Base-by-base conservation (phyloP, 495 filamentous ascomycete genomes). In the Xylaria nigripes region DNA sequence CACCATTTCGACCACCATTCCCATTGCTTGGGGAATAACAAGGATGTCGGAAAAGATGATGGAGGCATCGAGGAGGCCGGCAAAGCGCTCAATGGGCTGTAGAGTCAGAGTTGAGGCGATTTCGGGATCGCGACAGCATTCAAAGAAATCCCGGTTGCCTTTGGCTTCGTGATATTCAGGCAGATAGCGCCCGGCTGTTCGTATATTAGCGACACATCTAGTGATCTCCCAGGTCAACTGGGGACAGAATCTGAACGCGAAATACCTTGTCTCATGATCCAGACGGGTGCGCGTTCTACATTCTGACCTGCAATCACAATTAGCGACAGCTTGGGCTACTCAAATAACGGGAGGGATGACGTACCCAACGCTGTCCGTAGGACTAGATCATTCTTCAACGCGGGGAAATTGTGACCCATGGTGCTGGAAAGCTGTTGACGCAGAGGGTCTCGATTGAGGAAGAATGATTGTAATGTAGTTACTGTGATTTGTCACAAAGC, bases 31-130 rank as follows among this genome's bases (percentile, higher is more conserved):
- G 2, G 93, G 93, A 60, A 98, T 90, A 52, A 98, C 93, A 38
- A 98, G 80, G 60, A 98, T 98, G 69, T 98, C 93, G 13, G 89
- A 95, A 80, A 98, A 98, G 67, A 98, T 98, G 61, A 98, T 98
- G 29, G 93, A 90, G 15, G 93, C 94, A 70, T 98, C 93, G 58
- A 98, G 84, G 43, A 96, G 82, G 30, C 88, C 90, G 16, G 77
- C 83, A 69, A 84, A 98, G 36, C 90, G 89, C 46, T 95, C 89
- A 64, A 98, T 83, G 55, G 93, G 93, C 67, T 97, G 93, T 24
- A 98, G 74, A 1, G 93, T 98, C 54, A 98, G 71, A 18, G 84
- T 90, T 5, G 88, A 96, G 47, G 94, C 86, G 54, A 96, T 80
- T 73, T 96, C 91, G 50, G 94, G 90, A 62, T 82, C 78, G 23